Evolutionary conservation across 2,329 filamentous ascomycete genomes (phyloP).

Genomic region (Chalaropsis ovoidea): DNA sequence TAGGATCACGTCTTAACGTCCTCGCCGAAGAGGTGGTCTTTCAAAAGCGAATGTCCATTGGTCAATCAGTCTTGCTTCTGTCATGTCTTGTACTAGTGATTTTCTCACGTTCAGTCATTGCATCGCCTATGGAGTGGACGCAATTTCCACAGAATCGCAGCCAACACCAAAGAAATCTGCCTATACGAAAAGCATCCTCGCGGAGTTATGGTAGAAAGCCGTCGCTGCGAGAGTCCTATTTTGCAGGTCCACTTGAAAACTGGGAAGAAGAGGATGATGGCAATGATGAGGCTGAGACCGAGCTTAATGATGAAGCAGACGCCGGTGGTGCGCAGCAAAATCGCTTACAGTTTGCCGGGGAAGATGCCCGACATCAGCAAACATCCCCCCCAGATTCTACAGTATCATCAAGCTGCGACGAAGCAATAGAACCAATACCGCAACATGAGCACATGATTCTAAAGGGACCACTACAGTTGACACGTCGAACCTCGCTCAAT

Average conservation of each 20-base stretch:
- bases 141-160: constrained; percentile 12
- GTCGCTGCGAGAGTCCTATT: neutral
- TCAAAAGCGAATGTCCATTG: constrained; percentile 83
- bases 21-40: constrained; percentile 86
- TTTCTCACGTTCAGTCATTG: constrained; percentile 46
- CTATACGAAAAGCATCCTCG: neutral
- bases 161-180: neutral
- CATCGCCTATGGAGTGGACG: constrained; percentile 17
- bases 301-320: neutral
- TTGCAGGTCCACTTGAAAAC: constrained; percentile 2
- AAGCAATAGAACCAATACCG: neutral
- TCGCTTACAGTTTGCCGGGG: neutral
- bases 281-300: neutral
- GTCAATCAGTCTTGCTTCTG: constrained; percentile 78
- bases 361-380: neutral
- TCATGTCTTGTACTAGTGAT: constrained; percentile 80
- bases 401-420: constrained; percentile 5
- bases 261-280: neutral
- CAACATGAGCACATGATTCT: neutral
- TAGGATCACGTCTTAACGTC: constrained; percentile 70
- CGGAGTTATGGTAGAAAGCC: neutral
- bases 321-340: neutral
- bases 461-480: neutral
- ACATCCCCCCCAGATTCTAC: constrained; percentile 16
- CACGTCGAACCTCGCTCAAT: constrained; percentile 4